A percentile compares a stretch with the other conserved stretches of the same genome.
Conservation (phyloP, 2,329 filamentous ascomycete genomes). For the Ophiostoma ulmi region DNA sequence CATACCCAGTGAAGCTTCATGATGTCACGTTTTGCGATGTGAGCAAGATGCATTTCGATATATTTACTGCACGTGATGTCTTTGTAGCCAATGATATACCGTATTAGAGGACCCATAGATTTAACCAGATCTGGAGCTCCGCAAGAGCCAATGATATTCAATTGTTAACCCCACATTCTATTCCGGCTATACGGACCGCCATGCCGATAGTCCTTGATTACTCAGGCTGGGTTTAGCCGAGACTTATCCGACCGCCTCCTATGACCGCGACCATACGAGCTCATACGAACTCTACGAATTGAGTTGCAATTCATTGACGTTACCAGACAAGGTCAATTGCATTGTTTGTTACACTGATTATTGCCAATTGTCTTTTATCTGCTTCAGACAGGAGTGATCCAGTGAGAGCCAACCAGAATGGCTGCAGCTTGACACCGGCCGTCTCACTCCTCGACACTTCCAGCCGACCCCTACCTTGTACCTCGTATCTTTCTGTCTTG, state of each 20-base stretch:
- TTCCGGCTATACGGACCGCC: background rate
- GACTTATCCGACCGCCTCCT: background rate
- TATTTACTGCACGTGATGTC: background rate
- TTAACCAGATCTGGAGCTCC: background rate
- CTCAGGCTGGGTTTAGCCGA: background rate
- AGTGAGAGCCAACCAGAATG: background rate
- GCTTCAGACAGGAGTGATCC: background rate
- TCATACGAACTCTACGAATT: background rate
- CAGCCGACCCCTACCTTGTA: background rate
- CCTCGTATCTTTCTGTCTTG: background rate
- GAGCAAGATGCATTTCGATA: slow-evolving; percentile 1
- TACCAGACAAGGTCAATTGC: background rate
- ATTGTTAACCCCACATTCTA: background rate
- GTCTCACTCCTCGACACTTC: background rate
- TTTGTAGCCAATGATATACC: background rate
- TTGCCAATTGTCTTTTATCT: background rate
- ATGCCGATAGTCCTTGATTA: background rate
- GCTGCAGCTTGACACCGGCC: background rate
- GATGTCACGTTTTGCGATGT: background rate
- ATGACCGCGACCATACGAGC: background rate
- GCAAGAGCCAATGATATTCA: background rate
- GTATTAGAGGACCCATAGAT: background rate
- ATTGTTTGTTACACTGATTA: background rate
- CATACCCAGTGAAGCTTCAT: background rate
- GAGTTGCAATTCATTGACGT: background rate